Percentiles rank a stretch among this genome's conserved stretches.
These are phyloP conservation scores for Brassica rapa DNA, from an alignment of 345 rosid genomes.

Conservation along the genomic window DNA sequence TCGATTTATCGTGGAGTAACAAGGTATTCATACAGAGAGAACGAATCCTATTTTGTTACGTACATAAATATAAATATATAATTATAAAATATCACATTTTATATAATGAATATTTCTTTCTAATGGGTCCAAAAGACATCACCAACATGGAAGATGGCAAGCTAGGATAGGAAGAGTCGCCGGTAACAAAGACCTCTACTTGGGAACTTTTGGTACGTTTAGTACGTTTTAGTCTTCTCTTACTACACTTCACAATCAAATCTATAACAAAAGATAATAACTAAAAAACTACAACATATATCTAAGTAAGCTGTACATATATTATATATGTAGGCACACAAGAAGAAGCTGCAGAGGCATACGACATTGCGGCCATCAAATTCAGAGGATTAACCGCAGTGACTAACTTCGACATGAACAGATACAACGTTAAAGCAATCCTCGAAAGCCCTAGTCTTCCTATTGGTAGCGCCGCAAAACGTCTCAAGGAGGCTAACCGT, in stretches of 20 bases:
- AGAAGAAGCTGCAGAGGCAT: constrained; percentile 98
- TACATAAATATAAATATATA: neutral
- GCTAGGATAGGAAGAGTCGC: constrained; percentile 98
- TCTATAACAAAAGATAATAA: neutral
- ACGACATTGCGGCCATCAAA: constrained; percentile 93
- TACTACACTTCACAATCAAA: neutral
- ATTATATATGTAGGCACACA: constrained; percentile 59
- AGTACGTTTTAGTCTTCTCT: neutral
- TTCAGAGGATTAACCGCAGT: constrained; percentile 93
- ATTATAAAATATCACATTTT: neutral
- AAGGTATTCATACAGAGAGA: constrained; percentile 46
- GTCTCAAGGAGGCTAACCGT: constrained; percentile 42
- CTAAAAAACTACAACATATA: neutral
- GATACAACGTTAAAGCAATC: constrained; percentile 82
- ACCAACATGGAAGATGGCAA: constrained; percentile 99
- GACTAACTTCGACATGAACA: constrained; percentile 92
- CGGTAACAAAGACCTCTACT: constrained; percentile 92
- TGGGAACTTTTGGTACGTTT: constrained; percentile 81
- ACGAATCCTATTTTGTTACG: neutral
- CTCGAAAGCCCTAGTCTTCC: constrained; percentile 79
- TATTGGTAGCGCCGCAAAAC: constrained; percentile 72
- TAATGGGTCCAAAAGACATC: constrained; percentile 58
- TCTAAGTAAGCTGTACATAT: neutral
- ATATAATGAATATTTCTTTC: neutral
- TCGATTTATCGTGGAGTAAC: constrained; percentile 94